Conservation (phyloP, 177 flowering plant genomes). For the Vitis hybrid region DNA sequence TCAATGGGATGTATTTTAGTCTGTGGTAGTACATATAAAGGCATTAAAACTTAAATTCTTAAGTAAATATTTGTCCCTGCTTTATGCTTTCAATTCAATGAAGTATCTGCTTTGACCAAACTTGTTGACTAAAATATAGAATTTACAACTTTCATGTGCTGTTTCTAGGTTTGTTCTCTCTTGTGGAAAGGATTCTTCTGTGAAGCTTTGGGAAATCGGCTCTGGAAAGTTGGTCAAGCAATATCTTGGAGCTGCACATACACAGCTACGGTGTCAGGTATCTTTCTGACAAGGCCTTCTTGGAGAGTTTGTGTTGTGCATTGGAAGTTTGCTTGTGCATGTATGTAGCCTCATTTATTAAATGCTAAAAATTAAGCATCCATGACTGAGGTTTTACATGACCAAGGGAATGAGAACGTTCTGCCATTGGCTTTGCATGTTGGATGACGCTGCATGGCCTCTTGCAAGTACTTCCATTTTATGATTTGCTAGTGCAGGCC, state of each 20-base stretch:
- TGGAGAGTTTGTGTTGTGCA: neutral
- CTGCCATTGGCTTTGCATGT: too few relatives aligned
- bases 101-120: neutral
- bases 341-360: neutral
- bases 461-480: too few relatives aligned
- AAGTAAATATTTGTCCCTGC: too few relatives aligned
- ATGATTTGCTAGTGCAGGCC: too few relatives aligned
- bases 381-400: too few relatives aligned
- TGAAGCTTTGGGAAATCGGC: conserved; percentile 86
- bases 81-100: neutral
- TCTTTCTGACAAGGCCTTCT: conserved; percentile 1
- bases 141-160: neutral
- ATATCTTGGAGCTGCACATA: conserved; percentile 72
- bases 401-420: too few relatives aligned
- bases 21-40: too few relatives aligned
- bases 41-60: too few relatives aligned
- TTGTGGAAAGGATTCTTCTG: conserved; percentile 78
- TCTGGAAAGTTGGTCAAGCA: conserved; percentile 81
- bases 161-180: conserved; percentile 68
- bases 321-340: neutral
- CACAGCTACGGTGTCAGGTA: conserved; percentile 78
- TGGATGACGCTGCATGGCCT: too few relatives aligned
- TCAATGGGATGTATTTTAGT: neutral
- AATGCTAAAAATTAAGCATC: neutral
- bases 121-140: neutral